A percentile compares a stretch with the other conserved stretches of the same genome.
phyloP scores from a whole-genome alignment of 805 yeast genomes.

The Saccharomycopsis lassenensis region DNA sequence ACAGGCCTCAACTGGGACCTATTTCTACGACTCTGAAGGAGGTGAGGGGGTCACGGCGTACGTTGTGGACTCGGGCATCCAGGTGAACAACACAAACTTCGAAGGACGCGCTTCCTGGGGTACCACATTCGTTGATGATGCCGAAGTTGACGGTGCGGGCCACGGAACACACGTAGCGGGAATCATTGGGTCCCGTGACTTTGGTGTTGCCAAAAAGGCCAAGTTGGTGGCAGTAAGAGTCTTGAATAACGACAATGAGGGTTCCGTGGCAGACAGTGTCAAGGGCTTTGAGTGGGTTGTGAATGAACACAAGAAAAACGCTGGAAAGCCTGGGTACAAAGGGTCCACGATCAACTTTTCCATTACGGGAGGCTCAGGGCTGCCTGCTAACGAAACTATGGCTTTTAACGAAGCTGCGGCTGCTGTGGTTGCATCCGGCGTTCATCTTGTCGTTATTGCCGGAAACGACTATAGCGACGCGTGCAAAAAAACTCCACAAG shows the following conservation, averaged over 20 bases:
- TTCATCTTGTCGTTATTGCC: conserved; percentile 91
- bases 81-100: conserved; percentile 64
- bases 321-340: conserved; percentile 39
- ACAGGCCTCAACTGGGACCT: conserved; percentile 4
- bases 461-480: conserved; percentile 92
- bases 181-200: conserved; percentile 67
- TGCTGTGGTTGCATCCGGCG: conserved; percentile 80
- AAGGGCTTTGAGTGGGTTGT: conserved; percentile 53
- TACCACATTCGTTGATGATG: conserved; percentile 37
- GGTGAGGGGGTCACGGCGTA: conserved; percentile 57
- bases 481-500: conserved; percentile 80
- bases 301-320: conserved; percentile 33
- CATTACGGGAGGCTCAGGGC: conserved; percentile 86
- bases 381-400: conserved; percentile 88
- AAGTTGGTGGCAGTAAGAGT: too few species aligned
- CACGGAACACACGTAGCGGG: conserved; percentile 97
- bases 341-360: too few species aligned
- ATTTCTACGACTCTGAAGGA: conserved; percentile 7
- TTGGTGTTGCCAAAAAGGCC: conserved; percentile 79
- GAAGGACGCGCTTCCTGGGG: too few species aligned
- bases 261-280: too few species aligned
- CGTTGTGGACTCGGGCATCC: conserved; percentile 83
- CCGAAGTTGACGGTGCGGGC: conserved; percentile 73
- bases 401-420: conserved; percentile 79
- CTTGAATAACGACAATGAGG: too few species aligned